phyloP scores from a whole-genome alignment of 2,329 filamentous ascomycete species.

The Scorias spongiosa region DNA sequence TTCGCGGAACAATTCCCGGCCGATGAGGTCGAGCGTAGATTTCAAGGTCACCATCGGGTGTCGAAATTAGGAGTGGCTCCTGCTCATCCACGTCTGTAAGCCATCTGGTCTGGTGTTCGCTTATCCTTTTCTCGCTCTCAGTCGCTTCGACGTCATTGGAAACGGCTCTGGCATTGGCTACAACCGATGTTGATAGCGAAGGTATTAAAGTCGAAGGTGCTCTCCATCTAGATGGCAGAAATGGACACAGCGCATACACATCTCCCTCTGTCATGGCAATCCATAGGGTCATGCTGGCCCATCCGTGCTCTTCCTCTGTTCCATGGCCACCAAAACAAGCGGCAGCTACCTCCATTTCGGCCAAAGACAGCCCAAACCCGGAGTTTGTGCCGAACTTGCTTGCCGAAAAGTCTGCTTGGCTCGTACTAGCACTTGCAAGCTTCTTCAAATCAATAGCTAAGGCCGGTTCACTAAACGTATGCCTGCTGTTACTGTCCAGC shows the following conservation, averaged over 20 bases:
- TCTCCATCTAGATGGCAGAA: slow-evolving; percentile 77
- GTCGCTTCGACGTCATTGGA: slow-evolving; percentile 26
- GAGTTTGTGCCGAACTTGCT: slow-evolving; percentile 59
- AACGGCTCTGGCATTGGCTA: slow-evolving; percentile 47
- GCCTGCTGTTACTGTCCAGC: slow-evolving; percentile 65
- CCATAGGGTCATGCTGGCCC: slow-evolving; percentile 95
- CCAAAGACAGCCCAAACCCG: slow-evolving; percentile 72
- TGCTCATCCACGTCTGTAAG: slow-evolving; percentile 40
- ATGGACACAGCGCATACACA: slow-evolving; percentile 80
- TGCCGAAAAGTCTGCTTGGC: slow-evolving; percentile 71
- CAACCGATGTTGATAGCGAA: slow-evolving; percentile 67
- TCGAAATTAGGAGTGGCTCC: slow-evolving; percentile 28
- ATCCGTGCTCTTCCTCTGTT: slow-evolving; percentile 45
- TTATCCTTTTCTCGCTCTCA: slow-evolving; percentile 29
- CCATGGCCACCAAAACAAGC: slow-evolving; percentile 71
- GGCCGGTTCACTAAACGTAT: slow-evolving; percentile 72
- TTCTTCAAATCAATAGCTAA: slow-evolving; percentile 80
- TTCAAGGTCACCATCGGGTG: slow-evolving; percentile 30
- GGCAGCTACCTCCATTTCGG: slow-evolving; percentile 88
- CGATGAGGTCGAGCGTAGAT: slow-evolving; percentile 40
- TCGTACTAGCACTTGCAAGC: slow-evolving; percentile 65
- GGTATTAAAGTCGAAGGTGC: slow-evolving; percentile 57
- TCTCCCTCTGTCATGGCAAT: slow-evolving; percentile 90
- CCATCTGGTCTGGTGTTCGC: slow-evolving; percentile 44
- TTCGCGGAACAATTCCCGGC: slow-evolving; percentile 40